Base-by-base conservation (phyloP, 2,329 filamentous ascomycete species). In the Truncatella angustata region DNA sequence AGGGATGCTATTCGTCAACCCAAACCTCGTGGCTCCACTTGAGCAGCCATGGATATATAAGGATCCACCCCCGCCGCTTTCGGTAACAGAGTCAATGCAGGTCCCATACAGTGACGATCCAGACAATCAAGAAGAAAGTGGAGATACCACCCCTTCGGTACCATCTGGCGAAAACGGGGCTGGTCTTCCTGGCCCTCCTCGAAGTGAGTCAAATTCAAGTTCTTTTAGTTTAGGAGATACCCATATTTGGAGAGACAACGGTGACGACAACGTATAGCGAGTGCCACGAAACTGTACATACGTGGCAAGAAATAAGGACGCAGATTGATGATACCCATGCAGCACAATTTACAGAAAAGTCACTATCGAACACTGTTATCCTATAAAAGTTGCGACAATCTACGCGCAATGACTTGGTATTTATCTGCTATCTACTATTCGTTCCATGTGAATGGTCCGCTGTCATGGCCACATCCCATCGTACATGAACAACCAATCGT, bases 1-100 rank as follows among this genome's bases (percentile, higher is more conserved):
- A 62, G 88, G 86, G 0, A 65, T 85, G 66, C 75, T 74, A 44
- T 95, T 91, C 68, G 75, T 91, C 45, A 94, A 93, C 60, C 90
- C 90, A 2, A 93, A 83, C 65, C 72, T 95, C 10, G 74, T 86
- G 4, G 72, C 76, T 28, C 85, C 86, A 76, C 73, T 91, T n/a
- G 78, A 85, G 60, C 82, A 84, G 59, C 79, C 86, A 0, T 91
- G 88, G 88, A 82, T 91, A 49, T 82, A 83, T 59, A 66, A 74
- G 46, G 80, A 84, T 28, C 77, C 79, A 2, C 80, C 80, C 4
- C 74, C 78, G 0, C 56, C 56, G 16, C 18, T 64, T 7, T 55
- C 59, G 16, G 55, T 58, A 18, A 53, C 54, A 14, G 59, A 61
- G 34, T 58, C 61, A 24, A 35, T 49, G 5, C 32, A 51, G 11